Evolutionary conservation across 768 basidiomycete species (phyloP).

Genomic region (Gloeostereum incarnatum): DNA sequence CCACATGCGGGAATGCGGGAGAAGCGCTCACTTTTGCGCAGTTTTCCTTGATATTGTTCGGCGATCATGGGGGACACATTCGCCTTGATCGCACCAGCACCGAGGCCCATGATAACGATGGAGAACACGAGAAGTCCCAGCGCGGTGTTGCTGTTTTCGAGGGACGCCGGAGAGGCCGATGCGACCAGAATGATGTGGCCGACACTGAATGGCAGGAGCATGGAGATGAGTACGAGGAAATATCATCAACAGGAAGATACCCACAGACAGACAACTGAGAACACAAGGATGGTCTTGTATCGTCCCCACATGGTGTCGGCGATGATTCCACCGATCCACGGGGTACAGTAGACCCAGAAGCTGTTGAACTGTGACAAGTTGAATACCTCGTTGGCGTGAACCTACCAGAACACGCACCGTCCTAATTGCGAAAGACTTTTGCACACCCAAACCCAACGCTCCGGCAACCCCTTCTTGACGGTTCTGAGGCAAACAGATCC

Average conservation of each 20-base stretch:
- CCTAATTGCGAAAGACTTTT: conserved; percentile 38
- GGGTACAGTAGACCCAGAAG: conserved; percentile 43
- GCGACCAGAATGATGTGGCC: conserved; percentile 21
- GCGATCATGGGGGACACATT: conserved; percentile 53
- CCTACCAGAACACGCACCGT: too few species aligned
- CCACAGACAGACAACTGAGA: conserved; percentile 36
- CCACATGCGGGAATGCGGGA: conserved; percentile 10
- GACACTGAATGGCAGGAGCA: conserved; percentile 18
- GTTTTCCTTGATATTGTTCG: conserved; percentile 42
- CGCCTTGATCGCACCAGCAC: conserved; percentile 43
- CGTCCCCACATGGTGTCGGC: conserved; percentile 48
- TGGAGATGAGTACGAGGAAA: conserved; percentile 2
- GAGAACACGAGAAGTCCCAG: conserved; percentile 16
- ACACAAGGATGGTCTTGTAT: conserved; percentile 47
- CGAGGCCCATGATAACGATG: conserved; percentile 25
- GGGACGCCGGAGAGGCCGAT: conserved; percentile 18
- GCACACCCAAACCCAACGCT: conserved; percentile 38
- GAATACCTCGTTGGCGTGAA: too few species aligned
- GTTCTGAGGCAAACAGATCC: conserved; percentile 28
- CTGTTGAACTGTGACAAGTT: conserved; percentile 31
- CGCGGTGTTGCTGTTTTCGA: conserved; percentile 10
- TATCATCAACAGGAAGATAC: conserved; percentile 3
- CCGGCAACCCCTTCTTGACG: conserved; percentile 30
- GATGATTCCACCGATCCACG: conserved; percentile 41
- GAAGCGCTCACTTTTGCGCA: conserved; percentile 33